Conservation (phyloP, 805 yeast species). For the Barnettozyma siamensis region DNA sequence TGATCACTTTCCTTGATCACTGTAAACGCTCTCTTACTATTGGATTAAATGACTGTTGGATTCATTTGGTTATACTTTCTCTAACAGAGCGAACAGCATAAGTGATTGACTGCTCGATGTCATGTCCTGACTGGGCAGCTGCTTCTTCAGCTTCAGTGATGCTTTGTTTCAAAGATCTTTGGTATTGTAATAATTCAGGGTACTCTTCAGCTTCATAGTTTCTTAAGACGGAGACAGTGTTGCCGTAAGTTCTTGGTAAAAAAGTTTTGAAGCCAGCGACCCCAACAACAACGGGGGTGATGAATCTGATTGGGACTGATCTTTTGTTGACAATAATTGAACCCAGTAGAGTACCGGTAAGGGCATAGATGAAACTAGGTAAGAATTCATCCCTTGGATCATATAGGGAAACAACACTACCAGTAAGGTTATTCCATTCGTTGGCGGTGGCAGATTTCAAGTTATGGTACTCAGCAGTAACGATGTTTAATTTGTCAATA, state of each 20-base stretch:
- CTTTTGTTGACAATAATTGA: conserved; percentile 47
- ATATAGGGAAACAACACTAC: conserved; percentile 18
- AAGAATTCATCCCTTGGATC: conserved; percentile 30
- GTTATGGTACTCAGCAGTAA: conserved; percentile 22
- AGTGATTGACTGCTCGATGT: conserved; percentile 15
- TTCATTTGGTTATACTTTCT: conserved; percentile 13
- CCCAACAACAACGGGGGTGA: conserved; percentile 48
- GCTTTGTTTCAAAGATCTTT: conserved; percentile 19
- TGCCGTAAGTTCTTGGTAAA: conserved; percentile 45
- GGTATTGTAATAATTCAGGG: conserved; percentile 32
- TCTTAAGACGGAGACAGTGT: conserved; percentile 25
- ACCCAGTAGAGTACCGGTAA: conserved; percentile 52
- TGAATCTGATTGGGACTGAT: conserved; percentile 43
- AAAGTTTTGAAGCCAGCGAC: conserved; percentile 35
- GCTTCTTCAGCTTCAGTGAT: conserved; percentile 16
- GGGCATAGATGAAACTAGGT: conserved; percentile 48
- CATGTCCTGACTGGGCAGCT: conserved; percentile 1
- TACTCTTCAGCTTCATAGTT: conserved; percentile 29
- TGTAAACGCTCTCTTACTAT: too few relatives aligned
- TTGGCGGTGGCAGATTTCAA: conserved; percentile 21
- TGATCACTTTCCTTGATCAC: too few relatives aligned
- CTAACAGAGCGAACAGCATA: conserved; percentile 19
- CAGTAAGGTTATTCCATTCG: conserved; percentile 18
- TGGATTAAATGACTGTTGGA: too few relatives aligned
- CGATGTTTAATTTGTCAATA: conserved; percentile 14